Conservation (phyloP, 306 rosid species). For the Nissolia schottii region DNA sequence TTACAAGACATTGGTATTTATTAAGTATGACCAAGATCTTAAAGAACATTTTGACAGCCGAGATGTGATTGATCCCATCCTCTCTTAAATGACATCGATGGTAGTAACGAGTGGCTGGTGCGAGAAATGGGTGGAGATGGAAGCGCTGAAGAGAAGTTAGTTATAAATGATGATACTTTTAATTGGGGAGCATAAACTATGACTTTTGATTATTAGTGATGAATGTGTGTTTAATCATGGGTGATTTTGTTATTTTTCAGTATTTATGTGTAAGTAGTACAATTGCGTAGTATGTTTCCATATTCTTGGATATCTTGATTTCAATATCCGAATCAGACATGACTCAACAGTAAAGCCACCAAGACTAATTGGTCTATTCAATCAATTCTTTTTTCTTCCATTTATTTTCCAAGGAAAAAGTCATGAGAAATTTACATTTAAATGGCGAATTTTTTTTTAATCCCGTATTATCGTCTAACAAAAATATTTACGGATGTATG, state of each 20-base stretch:
- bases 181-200: background rate
- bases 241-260: background rate
- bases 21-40: background rate
- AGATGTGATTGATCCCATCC: background rate
- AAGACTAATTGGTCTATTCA: background rate
- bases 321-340: background rate
- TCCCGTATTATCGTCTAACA: too few relatives aligned
- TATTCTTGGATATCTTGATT: too few relatives aligned
- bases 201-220: too few relatives aligned
- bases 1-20: background rate
- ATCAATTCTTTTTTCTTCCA: background rate
- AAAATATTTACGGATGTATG: too few relatives aligned
- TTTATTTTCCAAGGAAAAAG: background rate
- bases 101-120: background rate
- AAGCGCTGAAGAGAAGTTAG: background rate
- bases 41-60: background rate
- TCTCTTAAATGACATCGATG: background rate
- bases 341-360: conserved; percentile 9
- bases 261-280: background rate
- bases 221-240: too few relatives aligned
- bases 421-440: too few relatives aligned
- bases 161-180: background rate
- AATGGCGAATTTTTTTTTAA: too few relatives aligned
- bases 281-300: too few relatives aligned
- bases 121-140: background rate